Evolutionary conservation across 2,329 filamentous ascomycete genomes (phyloP), one percentile per base, ranked within the genome.

Genomic region (Aureobasidium zeae): DNA sequence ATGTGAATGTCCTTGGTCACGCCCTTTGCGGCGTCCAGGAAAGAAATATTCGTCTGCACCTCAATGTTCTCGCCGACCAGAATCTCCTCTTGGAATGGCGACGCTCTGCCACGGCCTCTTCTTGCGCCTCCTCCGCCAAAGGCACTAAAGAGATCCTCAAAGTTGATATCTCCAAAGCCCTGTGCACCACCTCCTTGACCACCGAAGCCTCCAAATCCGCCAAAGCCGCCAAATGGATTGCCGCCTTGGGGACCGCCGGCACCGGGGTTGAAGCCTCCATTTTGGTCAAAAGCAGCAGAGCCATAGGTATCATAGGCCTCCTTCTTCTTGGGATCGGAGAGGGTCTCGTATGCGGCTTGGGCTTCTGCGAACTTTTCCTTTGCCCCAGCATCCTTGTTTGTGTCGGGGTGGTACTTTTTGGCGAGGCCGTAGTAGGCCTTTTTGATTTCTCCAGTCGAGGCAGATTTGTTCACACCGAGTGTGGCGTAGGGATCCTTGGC

Each of bases 321-420:
- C 61, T 82, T 85, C 74, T 96, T 98, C 65, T 94, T 81, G 3
- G 88, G 74, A 59, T 98, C 91, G 34, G 86, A 93, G 6, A 98
- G 72, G 30, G 95, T 72, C 63, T 98, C 91, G 65, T 98, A 98
- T 17, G 91, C 86, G 22, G 83, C 77, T 63, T 98, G 91, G 44
- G 93, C 86, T 54, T 95, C 89, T 51, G 81, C 76, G 57, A 98
- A 98, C 57, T 84, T 89, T 56, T 96, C 91, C 62, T 96, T 96
- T 25, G 91, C 88, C n/a, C 71, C 74, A 2, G 85, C 64, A 54
- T 96, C 91, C 63, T 96, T 96, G 72, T 96, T 98, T 25, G 91
- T 96, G 62, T 98, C 91, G 7, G 91, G 91, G 57, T 98, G 91
- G 61, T 79, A 98, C 60, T 96, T 98, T 66, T 98, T 98, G 15